Base-by-base conservation (phyloP, 1,284 basidiomycete genomes). In the Cryptococcus depauperatus region DNA sequence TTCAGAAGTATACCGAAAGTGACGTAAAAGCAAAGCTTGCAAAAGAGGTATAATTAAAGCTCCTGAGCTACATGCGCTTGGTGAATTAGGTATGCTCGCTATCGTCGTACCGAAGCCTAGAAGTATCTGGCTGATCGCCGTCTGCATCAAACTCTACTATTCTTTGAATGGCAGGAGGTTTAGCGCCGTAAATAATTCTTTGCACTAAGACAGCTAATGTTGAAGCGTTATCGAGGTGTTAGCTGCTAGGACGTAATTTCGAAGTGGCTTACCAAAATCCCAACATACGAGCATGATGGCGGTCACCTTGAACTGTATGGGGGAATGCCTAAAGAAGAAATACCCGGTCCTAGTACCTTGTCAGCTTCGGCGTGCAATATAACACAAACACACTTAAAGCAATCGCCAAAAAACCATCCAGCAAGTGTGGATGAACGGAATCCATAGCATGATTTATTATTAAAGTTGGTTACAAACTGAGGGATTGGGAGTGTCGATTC, bases 401-500 rank as follows among this genome's bases (percentile, higher is more conserved):
- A 29, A 48, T 72, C 71, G 14, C 71, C 72, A 27, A 68, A 62
- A 26, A 73, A 58, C 73, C 73, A 74, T 4, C 69, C 68, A 0
- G 65, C 64, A 3, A 76, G 59, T 0, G 75, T 75, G 0, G 66
- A 66, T 7, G 66, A 54, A 21, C 74, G 57, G 57, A 77, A 74
- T 0, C 76, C 76, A 11, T 73, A 73, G 7, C 75, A 71, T 11
- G 67, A 70, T 50, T 74, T 74, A 27, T 73, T 61, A 6, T 61
- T 52, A 39, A 66, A 72, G 51, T 77, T 77, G 27, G 70, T 58
- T 41, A 76, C 60, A 28, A 76, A 69, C 54, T 77, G 75, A 1
- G 75, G 75, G 39, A 77, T 70, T 0, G 75, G 76, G 0, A 77
- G 63, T 0, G 75, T 76, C 0, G 73, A 74, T 58, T 77, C 67